Percentiles rank a stretch among this genome's conserved stretches.
phyloP scores from a whole-genome alignment of 371 early-diverging fungal species.

The Rhizopus delemar region DNA sequence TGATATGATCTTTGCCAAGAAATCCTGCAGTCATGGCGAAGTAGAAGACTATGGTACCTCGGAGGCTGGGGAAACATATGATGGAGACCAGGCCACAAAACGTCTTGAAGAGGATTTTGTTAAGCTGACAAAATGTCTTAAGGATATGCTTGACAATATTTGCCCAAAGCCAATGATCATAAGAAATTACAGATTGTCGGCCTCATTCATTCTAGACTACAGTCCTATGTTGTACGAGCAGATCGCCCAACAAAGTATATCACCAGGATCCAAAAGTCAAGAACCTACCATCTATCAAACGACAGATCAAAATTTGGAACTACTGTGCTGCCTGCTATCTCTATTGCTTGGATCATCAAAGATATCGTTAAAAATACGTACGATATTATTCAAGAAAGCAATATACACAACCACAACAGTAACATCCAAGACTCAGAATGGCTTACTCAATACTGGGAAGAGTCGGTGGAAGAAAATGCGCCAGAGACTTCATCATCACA shows the following conservation, averaged over 20 bases:
- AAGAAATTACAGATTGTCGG: slow-evolving; percentile 6
- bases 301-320: slow-evolving; percentile 17
- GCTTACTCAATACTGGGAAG: slow-evolving; percentile 22
- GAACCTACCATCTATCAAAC: slow-evolving; percentile 20
- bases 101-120: slow-evolving; percentile 8
- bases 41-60: slow-evolving; percentile 13
- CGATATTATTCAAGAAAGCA: slow-evolving; percentile 17
- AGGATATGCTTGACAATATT: slow-evolving; percentile 16
- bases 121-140: slow-evolving; percentile 14
- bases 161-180: neutral
- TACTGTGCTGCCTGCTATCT: slow-evolving; percentile 13
- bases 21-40: slow-evolving; percentile 11
- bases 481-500: slow-evolving; percentile 16
- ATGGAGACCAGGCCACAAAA: slow-evolving; percentile 18
- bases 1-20: slow-evolving; percentile 16
- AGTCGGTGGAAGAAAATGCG: slow-evolving; percentile 18
- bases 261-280: slow-evolving; percentile 19
- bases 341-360: slow-evolving; percentile 16
- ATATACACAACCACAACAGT: slow-evolving; percentile 22
- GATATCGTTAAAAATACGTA: slow-evolving; percentile 18
- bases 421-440: slow-evolving; percentile 20
- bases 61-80: slow-evolving; percentile 12
- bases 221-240: slow-evolving; percentile 17
- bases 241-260: slow-evolving; percentile 18
- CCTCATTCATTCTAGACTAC: slow-evolving; percentile 21